Percentiles rank a stretch among this genome's conserved stretches.
These are phyloP conservation scores for Posidonia oceanica DNA, from an alignment of 116 monocot species.

Conservation along the genomic window DNA sequence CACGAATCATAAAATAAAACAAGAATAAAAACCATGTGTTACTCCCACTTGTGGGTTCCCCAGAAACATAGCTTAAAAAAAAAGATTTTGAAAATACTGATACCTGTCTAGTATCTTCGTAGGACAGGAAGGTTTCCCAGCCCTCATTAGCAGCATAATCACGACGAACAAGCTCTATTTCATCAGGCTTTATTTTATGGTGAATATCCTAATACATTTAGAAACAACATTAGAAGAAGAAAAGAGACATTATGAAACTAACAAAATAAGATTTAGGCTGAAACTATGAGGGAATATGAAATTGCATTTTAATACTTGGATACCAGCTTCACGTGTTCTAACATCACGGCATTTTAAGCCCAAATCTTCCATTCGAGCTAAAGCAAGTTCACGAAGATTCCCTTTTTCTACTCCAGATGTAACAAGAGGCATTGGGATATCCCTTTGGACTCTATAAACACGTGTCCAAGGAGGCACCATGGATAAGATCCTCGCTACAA, in stretches of 20 bases:
- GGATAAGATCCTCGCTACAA: slow-evolving; percentile 87
- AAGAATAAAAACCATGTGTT: background rate
- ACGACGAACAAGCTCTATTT: slow-evolving; percentile 91
- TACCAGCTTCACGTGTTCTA: slow-evolving; percentile 97
- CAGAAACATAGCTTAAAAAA: too few relatives aligned
- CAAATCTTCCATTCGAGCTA: slow-evolving; percentile 97
- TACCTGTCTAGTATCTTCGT: slow-evolving; percentile 96
- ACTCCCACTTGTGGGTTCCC: too few relatives aligned
- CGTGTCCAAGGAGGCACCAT: slow-evolving; percentile 99
- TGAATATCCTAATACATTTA: slow-evolving; percentile 69
- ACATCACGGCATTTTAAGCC: slow-evolving; percentile 98
- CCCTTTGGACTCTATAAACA: slow-evolving; percentile 96
- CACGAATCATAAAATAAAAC: too few relatives aligned
- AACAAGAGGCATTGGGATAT: slow-evolving; percentile 99
- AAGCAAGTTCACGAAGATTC: slow-evolving; percentile 94
- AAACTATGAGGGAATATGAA: background rate
- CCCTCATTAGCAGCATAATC: slow-evolving; percentile 97
- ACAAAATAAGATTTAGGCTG: background rate
- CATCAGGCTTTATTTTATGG: slow-evolving; percentile 94
- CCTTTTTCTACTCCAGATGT: slow-evolving; percentile 99
- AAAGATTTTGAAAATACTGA: background rate
- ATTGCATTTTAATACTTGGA: slow-evolving; percentile 44
- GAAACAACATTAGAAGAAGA: background rate
- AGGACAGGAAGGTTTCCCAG: slow-evolving; percentile 99
- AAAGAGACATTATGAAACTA: background rate